Conservation (phyloP, 192 early-diverging fungal species). For the Coemansia sp. region DNA sequence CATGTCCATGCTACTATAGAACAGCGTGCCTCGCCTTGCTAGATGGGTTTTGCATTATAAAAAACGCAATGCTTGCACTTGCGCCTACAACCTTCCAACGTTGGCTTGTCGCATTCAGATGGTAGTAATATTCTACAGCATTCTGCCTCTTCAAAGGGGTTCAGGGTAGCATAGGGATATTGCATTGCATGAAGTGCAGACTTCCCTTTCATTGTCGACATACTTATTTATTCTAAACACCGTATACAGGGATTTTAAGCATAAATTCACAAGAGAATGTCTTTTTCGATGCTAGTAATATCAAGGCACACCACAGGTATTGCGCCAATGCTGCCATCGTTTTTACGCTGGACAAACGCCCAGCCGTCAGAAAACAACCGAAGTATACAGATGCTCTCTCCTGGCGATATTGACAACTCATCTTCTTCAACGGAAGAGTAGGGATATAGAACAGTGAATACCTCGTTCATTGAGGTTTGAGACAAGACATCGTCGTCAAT, state of each 20-base stretch:
- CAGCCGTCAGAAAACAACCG: slow-evolving; percentile 36
- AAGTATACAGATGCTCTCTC: slow-evolving; percentile 31
- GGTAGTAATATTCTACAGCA: neutral
- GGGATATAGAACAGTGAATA: slow-evolving; percentile 31
- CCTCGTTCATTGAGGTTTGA: neutral
- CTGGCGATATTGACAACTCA: slow-evolving; percentile 29
- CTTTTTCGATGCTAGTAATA: neutral
- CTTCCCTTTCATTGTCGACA: too few species aligned
- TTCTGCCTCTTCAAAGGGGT: neutral
- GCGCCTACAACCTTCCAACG: neutral
- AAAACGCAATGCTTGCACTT: neutral
- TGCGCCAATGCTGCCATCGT: slow-evolving; percentile 27
- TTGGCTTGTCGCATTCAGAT: neutral
- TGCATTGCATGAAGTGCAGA: neutral
- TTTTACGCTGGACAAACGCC: slow-evolving; percentile 29
- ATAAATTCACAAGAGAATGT: neutral
- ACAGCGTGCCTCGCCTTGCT: neutral
- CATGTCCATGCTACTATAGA: neutral
- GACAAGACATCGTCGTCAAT: neutral
- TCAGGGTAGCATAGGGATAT: neutral
- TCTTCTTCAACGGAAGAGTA: slow-evolving; percentile 32
- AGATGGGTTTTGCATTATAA: neutral
- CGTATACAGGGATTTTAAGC: too few species aligned
- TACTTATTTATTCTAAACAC: too few species aligned
- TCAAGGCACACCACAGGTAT: slow-evolving; percentile 39